Conservation (phyloP, 2,329 filamentous ascomycete species). For the Neonectria punicea region DNA sequence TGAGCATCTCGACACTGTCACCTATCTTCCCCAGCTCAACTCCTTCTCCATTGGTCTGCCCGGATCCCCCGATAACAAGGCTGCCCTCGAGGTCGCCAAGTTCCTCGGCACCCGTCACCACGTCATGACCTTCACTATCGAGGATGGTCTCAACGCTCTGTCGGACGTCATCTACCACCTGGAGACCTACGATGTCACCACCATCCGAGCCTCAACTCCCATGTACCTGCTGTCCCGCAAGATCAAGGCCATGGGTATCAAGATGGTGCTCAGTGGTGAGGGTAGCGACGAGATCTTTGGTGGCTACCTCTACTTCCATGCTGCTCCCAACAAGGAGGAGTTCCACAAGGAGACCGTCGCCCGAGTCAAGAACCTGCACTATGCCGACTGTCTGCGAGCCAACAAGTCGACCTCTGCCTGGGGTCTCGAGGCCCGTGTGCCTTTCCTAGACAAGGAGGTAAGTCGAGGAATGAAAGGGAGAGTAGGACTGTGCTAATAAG, state of each 20-base stretch:
- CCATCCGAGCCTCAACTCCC: slow-evolving; percentile 96
- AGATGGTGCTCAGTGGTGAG: slow-evolving; percentile 98
- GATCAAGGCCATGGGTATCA: slow-evolving; percentile 99
- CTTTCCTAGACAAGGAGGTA: slow-evolving; percentile 93
- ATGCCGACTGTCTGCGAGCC: slow-evolving; percentile 95
- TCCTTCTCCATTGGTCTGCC: slow-evolving; percentile 98
- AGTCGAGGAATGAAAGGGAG: slow-evolving; percentile 17
- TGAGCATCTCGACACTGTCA: slow-evolving; percentile 87
- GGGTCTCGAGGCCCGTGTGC: slow-evolving; percentile 97
- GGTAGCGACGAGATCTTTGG: slow-evolving; percentile 98
- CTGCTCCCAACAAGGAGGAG: slow-evolving; percentile 87
- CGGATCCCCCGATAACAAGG: slow-evolving; percentile 89
- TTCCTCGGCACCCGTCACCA: slow-evolving; percentile 98
- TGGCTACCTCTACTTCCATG: slow-evolving; percentile 98
- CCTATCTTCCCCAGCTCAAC: slow-evolving; percentile 93
- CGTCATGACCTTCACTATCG: slow-evolving; percentile 97
- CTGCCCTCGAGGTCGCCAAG: slow-evolving; percentile 91
- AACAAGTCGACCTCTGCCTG: slow-evolving; percentile 99
- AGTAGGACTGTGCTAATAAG: slow-evolving; percentile 32
- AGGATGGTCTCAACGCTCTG: slow-evolving; percentile 95
- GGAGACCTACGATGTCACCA: slow-evolving; percentile 97
- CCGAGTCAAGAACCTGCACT: slow-evolving; percentile 94
- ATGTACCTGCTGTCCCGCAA: slow-evolving; percentile 99
- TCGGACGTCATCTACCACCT: slow-evolving; percentile 98
- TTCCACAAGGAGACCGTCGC: slow-evolving; percentile 96